Conservation (phyloP, 2,329 filamentous ascomycete species). For the Ascosphaera apis region DNA sequence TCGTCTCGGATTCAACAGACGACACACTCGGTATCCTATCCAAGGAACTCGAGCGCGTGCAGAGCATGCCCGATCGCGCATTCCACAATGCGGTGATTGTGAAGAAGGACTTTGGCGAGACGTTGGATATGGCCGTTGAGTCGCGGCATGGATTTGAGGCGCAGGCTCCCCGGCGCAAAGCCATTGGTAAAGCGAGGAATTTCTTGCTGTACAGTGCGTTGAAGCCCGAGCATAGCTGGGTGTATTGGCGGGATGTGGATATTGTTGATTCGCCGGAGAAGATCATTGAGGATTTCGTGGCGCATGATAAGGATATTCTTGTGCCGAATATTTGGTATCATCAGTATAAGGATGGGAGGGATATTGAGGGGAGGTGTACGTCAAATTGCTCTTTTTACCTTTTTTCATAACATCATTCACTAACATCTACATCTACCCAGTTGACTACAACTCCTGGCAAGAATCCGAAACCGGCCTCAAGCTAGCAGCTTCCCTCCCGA, state of each 20-base stretch:
- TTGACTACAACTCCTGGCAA: constrained; percentile 98
- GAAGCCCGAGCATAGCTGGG: constrained; percentile 91
- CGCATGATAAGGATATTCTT: constrained; percentile 76
- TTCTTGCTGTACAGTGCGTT: constrained; percentile 66
- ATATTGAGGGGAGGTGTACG: constrained; percentile 89
- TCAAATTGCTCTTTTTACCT: constrained; percentile 7
- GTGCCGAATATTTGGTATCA: constrained; percentile 99
- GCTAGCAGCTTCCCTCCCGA: constrained; percentile 48
- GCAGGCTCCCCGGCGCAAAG: constrained; percentile 73
- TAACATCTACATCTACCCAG: constrained; percentile 22
- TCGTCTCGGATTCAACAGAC: constrained; percentile 77
- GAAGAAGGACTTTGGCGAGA: constrained; percentile 71
- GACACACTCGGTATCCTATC: constrained; percentile 75
- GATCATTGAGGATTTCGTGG: constrained; percentile 87
- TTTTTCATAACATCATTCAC: constrained; percentile 2
- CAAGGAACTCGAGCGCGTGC: constrained; percentile 67
- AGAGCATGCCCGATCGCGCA: constrained; percentile 43
- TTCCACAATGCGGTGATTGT: constrained; percentile 72
- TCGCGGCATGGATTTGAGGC: constrained; percentile 69
- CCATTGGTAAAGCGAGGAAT: constrained; percentile 76
- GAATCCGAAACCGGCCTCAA: constrained; percentile 69
- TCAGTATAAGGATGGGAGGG: constrained; percentile 52
- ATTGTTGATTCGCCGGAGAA: constrained; percentile 71
- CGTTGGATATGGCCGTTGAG: constrained; percentile 51
- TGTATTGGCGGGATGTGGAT: constrained; percentile 96